Percentiles rank a stretch among this genome's conserved stretches.
phyloP scores from a whole-genome alignment of 2,329 filamentous ascomycete species.

The Diaporthe destruens region DNA sequence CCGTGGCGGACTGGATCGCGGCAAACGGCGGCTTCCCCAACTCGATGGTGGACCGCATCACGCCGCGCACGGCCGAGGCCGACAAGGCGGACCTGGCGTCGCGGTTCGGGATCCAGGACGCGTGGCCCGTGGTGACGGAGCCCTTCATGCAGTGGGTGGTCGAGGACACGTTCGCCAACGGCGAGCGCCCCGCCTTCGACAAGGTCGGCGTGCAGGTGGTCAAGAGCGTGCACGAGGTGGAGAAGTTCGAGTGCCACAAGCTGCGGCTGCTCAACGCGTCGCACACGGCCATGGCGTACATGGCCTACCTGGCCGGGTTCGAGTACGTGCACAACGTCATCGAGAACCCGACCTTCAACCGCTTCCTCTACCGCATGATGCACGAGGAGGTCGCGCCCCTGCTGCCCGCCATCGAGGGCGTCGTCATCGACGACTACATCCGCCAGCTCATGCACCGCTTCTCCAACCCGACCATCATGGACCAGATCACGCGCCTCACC shows the following conservation, averaged over 20 bases:
- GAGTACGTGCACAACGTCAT: slow-evolving; percentile 68
- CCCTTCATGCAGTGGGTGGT: slow-evolving; percentile 69
- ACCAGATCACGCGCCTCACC: slow-evolving; percentile 64
- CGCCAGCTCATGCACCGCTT: slow-evolving; percentile 66
- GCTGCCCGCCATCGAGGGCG: slow-evolving; percentile 62
- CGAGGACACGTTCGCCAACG: slow-evolving; percentile 64
- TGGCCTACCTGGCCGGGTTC: slow-evolving; percentile 64
- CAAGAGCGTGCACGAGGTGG: slow-evolving; percentile 63
- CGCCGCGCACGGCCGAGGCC: slow-evolving; percentile 59
- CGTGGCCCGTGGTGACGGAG: slow-evolving; percentile 67
- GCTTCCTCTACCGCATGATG: slow-evolving; percentile 67
- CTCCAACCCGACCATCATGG: slow-evolving; percentile 68
- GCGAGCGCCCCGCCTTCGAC: slow-evolving; percentile 62
- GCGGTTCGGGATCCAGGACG: slow-evolving; percentile 61
- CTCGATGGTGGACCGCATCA: slow-evolving; percentile 68
- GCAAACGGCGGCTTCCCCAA: slow-evolving; percentile 65
- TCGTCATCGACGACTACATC: slow-evolving; percentile 66
- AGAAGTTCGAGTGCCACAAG: slow-evolving; percentile 69
- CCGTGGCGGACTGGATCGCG: slow-evolving; percentile 62
- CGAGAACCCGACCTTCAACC: slow-evolving; percentile 59
- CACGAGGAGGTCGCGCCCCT: slow-evolving; percentile 66
- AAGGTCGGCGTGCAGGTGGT: slow-evolving; percentile 67
- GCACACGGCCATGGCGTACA: slow-evolving; percentile 65
- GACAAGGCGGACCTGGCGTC: slow-evolving; percentile 60
- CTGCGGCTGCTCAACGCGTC: slow-evolving; percentile 66